phyloP scores from a whole-genome alignment of 495 filamentous ascomycete species.

The Acidiella bohemica region DNA sequence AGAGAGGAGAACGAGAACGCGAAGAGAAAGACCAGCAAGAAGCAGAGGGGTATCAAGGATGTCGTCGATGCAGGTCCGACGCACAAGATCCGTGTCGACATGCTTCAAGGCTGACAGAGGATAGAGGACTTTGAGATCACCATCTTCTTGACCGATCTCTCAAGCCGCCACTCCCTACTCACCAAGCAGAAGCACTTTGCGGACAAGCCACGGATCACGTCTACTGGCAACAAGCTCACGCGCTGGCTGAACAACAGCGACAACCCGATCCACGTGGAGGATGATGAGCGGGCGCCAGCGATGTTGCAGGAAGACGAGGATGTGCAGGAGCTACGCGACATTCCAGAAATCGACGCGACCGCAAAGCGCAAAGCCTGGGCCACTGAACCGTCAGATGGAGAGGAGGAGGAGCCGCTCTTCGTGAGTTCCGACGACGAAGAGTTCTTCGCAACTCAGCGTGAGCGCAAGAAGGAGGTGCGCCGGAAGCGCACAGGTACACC shows the following conservation, averaged over 20 bases:
- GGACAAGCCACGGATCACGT: conserved; percentile 40
- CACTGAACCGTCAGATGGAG: no score
- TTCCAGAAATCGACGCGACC: conserved; percentile 20
- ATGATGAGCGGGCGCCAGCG: conserved; percentile 30
- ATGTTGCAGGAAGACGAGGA: conserved; percentile 33
- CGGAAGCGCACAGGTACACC: conserved; percentile 3
- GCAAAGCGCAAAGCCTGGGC: conserved; percentile 5
- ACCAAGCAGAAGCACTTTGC: conserved; percentile 65
- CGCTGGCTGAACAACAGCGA: conserved; percentile 37
- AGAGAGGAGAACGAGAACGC: conserved; percentile 69
- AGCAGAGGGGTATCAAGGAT: conserved; percentile 37
- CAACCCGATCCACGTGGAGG: conserved; percentile 26
- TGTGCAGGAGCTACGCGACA: conserved; percentile 18
- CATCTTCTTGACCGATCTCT: conserved; percentile 79
- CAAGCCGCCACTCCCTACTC: conserved; percentile 76
- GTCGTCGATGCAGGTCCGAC: conserved; percentile 62
- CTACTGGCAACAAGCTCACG: conserved; percentile 45
- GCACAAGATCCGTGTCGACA: neutral
- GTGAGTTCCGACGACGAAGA: conserved; percentile 20
- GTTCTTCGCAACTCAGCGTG: conserved; percentile 14
- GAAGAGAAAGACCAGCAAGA: conserved; percentile 44
- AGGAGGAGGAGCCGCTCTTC: conserved; percentile 20
- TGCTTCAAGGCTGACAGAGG: conserved; percentile 2
- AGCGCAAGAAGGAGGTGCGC: conserved; percentile 4
- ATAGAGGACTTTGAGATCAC: conserved; percentile 90